phyloP scores from a whole-genome alignment of 1,284 basidiomycete species.

The Phellopilus nigrolimitatus region DNA sequence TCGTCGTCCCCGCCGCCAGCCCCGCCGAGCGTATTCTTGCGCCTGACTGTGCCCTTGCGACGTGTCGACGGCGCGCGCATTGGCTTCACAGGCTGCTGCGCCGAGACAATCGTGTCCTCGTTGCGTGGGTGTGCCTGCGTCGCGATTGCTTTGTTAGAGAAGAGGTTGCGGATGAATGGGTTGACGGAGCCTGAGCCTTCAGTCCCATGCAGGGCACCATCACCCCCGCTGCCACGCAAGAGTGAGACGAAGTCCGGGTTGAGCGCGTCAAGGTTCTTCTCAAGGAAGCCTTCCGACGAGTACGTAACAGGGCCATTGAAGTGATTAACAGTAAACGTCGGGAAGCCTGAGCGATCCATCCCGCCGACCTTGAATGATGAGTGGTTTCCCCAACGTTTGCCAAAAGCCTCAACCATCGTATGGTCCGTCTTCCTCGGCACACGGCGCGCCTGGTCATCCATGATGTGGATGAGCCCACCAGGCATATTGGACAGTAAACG shows the following conservation, averaged over 20 bases:
- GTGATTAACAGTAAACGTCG: conserved; percentile 90
- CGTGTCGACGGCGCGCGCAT: conserved; percentile 89
- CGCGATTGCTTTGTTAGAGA: conserved; percentile 82
- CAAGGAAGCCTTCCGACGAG: conserved; percentile 84
- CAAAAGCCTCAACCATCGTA: conserved; percentile 92
- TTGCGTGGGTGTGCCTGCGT: conserved; percentile 88
- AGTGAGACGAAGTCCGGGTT: conserved; percentile 93
- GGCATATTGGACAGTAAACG: conserved; percentile 84
- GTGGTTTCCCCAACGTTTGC: conserved; percentile 93
- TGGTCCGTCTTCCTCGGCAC: conserved; percentile 88
- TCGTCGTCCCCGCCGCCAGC: conserved; percentile 46
- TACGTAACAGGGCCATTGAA: conserved; percentile 91
- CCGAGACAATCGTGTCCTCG: conserved; percentile 91
- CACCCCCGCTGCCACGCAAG: conserved; percentile 57
- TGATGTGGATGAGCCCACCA: conserved; percentile 92
- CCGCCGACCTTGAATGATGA: conserved; percentile 81
- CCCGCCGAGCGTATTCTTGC: conserved; percentile 58
- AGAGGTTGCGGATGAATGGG: conserved; percentile 88
- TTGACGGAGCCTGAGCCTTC: conserved; percentile 77
- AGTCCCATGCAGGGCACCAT: conserved; percentile 37
- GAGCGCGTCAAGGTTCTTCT: conserved; percentile 84
- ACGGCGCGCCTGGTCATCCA: conserved; percentile 92
- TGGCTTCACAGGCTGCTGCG: conserved; percentile 89
- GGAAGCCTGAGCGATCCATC: conserved; percentile 73
- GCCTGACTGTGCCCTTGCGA: conserved; percentile 67